A percentile compares a stretch with the other conserved stretches of the same genome.
Evolutionary conservation across 257 asterid genomes (phyloP).

Genomic region (Solanum neorickii): DNA sequence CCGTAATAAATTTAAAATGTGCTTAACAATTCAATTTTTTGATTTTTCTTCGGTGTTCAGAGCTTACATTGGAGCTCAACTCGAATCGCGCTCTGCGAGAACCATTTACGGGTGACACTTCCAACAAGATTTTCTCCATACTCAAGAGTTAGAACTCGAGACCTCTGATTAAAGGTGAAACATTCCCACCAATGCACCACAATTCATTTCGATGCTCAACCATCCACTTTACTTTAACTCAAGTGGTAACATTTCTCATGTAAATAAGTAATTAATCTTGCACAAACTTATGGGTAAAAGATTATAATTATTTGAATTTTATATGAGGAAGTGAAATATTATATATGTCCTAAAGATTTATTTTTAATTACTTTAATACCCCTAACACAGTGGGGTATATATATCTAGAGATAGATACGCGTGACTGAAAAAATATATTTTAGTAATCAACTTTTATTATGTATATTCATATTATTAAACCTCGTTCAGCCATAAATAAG

Average conservation of each 20-base stretch:
- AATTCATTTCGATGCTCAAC: no score
- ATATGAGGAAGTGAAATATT: background rate
- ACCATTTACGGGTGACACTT: accelerated
- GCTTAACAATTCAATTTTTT: background rate
- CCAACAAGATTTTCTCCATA: no score
- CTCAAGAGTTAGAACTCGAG: accelerated
- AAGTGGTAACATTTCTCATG: background rate
- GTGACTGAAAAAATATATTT: background rate
- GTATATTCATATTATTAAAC: background rate
- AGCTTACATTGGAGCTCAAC: accelerated
- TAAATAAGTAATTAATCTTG: background rate
- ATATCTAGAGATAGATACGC: background rate
- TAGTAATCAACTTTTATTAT: background rate
- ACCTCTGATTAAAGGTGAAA: no score
- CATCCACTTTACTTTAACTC: background rate
- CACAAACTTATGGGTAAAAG: background rate
- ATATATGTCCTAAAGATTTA: background rate
- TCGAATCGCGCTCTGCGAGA: no score
- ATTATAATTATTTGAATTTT: background rate
- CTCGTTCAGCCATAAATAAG: background rate
- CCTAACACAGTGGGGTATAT: background rate
- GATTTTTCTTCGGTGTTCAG: accelerated
- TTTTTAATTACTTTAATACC: background rate
- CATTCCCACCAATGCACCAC: accelerated
- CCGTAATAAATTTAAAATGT: background rate